Evolutionary conservation across 352 stramenopile genomes (phyloP).

Genomic region (Phytophthora agathidicida): DNA sequence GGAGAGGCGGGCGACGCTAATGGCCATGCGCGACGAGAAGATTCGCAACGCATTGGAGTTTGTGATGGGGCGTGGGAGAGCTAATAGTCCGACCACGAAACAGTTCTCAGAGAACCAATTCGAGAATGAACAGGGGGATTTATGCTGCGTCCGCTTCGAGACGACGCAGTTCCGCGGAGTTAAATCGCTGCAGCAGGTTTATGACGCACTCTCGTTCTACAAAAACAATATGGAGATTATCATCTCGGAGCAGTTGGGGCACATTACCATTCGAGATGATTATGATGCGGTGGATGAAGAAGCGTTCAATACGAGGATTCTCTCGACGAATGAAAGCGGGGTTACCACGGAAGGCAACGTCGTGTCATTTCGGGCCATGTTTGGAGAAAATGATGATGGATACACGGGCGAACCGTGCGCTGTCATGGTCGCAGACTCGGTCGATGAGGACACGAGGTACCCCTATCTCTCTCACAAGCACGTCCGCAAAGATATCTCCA

Average conservation of each 20-base stretch:
- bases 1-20: constrained; percentile 19
- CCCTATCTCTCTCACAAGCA: constrained; percentile 23
- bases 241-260: constrained; percentile 42
- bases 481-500: constrained; percentile 35
- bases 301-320: constrained; percentile 30
- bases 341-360: constrained; percentile 39
- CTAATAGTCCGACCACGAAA: constrained; percentile 14
- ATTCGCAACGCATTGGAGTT: constrained; percentile 31
- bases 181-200: constrained; percentile 39
- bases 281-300: constrained; percentile 30
- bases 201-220: constrained; percentile 41
- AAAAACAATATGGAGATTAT: constrained; percentile 52
- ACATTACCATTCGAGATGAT: constrained; percentile 44
- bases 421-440: constrained; percentile 25
- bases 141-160: constrained; percentile 40
- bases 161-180: constrained; percentile 37
- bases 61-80: constrained; percentile 9
- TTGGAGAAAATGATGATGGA: constrained; percentile 15
- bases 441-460: constrained; percentile 38
- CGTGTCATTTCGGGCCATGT: constrained; percentile 29
- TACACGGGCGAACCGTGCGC: constrained; percentile 18
- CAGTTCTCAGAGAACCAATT: constrained; percentile 32
- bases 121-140: constrained; percentile 29
- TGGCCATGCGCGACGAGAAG: constrained; percentile 21
- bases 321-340: constrained; percentile 25